Evolutionary conservation across 2,329 filamentous ascomycete genomes (phyloP).

Genomic region (Paraphoma sp.): DNA sequence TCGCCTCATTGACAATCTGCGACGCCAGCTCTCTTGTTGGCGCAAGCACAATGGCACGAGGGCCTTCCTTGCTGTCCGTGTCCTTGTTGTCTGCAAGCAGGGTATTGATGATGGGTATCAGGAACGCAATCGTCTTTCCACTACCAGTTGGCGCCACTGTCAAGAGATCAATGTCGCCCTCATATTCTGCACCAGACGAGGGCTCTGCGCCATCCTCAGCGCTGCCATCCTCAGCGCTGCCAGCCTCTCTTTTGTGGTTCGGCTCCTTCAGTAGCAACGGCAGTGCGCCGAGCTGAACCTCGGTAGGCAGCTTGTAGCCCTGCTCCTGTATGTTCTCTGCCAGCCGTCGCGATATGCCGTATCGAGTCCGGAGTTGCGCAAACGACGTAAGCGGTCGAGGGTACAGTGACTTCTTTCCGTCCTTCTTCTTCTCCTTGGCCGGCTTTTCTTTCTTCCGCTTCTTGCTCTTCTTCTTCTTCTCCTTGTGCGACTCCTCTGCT

Average conservation of each 20-base stretch:
- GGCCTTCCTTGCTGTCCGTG: constrained; percentile 24
- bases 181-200: constrained; percentile 27
- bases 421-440: constrained; percentile 52
- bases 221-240: not conserved
- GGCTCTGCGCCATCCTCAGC: constrained; percentile 49
- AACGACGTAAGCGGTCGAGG: constrained; percentile 84
- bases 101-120: constrained; percentile 84
- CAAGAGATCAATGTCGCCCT: constrained; percentile 72
- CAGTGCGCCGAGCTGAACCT: constrained; percentile 88
- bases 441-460: constrained; percentile 51
- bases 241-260: not conserved
- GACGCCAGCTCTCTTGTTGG: constrained; percentile 59
- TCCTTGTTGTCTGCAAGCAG: constrained; percentile 55
- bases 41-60: constrained; percentile 54
- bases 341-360: constrained; percentile 75
- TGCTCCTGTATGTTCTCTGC: constrained; percentile 82
- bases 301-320: constrained; percentile 86
- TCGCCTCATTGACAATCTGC: constrained; percentile 71
- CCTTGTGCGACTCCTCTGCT: constrained; percentile 58
- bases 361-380: constrained; percentile 70
- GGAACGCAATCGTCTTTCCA: constrained; percentile 92
- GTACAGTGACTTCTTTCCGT: constrained; percentile 69
- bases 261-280: constrained; percentile 73
- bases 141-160: constrained; percentile 94
- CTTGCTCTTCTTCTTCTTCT: constrained; percentile 60